Base-by-base conservation (phyloP, 352 stramenopile species). In the Phytophthora tubulina region DNA sequence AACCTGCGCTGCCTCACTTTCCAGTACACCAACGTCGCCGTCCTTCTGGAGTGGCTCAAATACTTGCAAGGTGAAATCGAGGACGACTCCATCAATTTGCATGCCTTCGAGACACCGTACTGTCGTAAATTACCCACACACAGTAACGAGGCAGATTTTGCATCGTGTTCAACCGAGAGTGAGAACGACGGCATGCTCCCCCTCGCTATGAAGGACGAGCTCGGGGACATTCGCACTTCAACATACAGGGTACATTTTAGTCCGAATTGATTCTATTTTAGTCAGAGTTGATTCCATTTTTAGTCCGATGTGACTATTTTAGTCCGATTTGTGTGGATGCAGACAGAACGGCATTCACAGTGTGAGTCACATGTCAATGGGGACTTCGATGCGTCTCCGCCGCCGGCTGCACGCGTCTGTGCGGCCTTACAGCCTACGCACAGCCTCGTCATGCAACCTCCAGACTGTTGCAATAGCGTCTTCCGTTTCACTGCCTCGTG, bases 321-420 rank as follows among this genome's bases (percentile, higher is more conserved):
- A 46, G 41, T 46, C 41, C 15, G 21, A 53, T 35, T 53, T 17
- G 27, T 53, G 27, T 53, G 46, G 21, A 21, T 21, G 21, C 21
- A 21, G 21, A 27, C 21, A 27, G 21, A 27, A 27, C 21, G 21
- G 21, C 21, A 27, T 27, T 27, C 1, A 27, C 21, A 27, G 21
- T 27, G 21, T 2, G 21, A 27, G 21, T 27, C 21, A 27, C 21
- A 27, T 27, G 21, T 27, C 35, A 48, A 71, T 64, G 67, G 32
- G 38, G 7, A 52, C 46, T 17, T 57, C 38, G 17, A 67, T 77
- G 51, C 51, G 65, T 2, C 48, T 73, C 32, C 71, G 48, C 38
- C 50, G 56, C 13, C 59, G 56, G 17, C 42, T 75, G 15, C 73
- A 68, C 55, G 42, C 41, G 15, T 48, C 74, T 44, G 35, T 69